Evolutionary conservation across 2,329 filamentous ascomycete species (phyloP).

Genomic region (Pestalotiopsis sp.): DNA sequence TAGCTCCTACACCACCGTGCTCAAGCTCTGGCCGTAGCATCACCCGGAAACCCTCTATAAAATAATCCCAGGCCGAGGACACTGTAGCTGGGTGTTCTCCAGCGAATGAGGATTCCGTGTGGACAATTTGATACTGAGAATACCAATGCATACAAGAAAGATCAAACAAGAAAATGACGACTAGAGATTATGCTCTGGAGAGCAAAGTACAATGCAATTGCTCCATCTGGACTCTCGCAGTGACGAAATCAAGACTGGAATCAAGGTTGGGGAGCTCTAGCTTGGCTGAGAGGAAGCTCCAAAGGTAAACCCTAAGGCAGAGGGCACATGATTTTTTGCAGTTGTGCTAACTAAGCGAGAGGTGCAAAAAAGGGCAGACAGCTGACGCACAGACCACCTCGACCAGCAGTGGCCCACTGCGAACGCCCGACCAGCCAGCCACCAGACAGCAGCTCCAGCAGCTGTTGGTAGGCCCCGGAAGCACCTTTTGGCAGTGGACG

Average conservation of each 20-base stretch:
- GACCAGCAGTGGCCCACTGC: neutral
- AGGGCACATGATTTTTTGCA: conserved; percentile 7
- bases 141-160: neutral
- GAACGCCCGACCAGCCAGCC: neutral
- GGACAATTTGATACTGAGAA: neutral
- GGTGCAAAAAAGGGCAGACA: conserved; percentile 1
- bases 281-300: neutral
- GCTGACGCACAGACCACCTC: neutral
- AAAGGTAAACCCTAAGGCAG: conserved; percentile 4
- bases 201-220: neutral
- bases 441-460: neutral
- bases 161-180: neutral
- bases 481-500: neutral
- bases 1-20: neutral
- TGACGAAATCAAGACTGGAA: neutral
- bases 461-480: neutral
- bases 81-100: too few relatives aligned
- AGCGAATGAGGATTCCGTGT: too few relatives aligned
- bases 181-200: neutral
- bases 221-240: neutral
- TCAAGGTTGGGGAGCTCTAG: neutral
- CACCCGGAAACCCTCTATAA: too few relatives aligned
- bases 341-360: neutral
- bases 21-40: neutral
- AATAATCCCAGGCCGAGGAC: too few relatives aligned